Evolutionary conservation across 345 rosid genomes (phyloP).

Genomic region (Populus nigra): DNA sequence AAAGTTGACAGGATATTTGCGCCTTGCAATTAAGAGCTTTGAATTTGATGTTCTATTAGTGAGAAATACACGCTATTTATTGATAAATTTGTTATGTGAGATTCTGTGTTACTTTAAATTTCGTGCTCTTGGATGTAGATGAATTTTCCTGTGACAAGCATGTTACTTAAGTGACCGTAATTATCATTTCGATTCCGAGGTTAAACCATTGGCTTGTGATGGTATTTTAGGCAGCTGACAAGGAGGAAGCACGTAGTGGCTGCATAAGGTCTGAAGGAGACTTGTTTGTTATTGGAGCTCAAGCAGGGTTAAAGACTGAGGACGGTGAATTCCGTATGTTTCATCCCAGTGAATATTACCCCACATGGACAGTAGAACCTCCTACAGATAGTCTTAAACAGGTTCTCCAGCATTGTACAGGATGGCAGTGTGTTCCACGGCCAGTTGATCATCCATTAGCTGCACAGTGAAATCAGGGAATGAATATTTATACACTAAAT

Average conservation of each 20-base stretch:
- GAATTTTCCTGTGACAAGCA: neutral
- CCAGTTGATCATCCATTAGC: slow-evolving; percentile 49
- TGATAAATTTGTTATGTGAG: neutral
- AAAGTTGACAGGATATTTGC: neutral
- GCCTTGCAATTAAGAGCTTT: neutral
- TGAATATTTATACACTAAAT: neutral
- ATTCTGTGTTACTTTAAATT: neutral
- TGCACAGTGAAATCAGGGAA: neutral
- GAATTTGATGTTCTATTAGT: neutral
- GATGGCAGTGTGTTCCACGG: slow-evolving; percentile 61
- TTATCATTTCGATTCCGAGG: neutral
- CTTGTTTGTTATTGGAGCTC: slow-evolving; percentile 57
- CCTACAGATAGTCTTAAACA: slow-evolving; percentile 69
- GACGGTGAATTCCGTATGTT: slow-evolving; percentile 37
- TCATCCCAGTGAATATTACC: slow-evolving; percentile 68
- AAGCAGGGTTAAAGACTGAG: slow-evolving; percentile 50
- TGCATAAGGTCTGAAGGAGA: slow-evolving; percentile 79
- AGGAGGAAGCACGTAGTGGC: slow-evolving; percentile 50
- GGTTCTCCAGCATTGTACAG: slow-evolving; percentile 62
- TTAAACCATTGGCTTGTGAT: neutral
- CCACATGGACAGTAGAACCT: slow-evolving; percentile 67
- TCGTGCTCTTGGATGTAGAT: neutral
- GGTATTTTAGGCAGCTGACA: slow-evolving; percentile 64
- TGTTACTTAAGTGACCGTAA: neutral
- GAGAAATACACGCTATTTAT: neutral